Base-by-base conservation (phyloP, 1,139 yeast species). In the Martiniozyma asiatica region DNA sequence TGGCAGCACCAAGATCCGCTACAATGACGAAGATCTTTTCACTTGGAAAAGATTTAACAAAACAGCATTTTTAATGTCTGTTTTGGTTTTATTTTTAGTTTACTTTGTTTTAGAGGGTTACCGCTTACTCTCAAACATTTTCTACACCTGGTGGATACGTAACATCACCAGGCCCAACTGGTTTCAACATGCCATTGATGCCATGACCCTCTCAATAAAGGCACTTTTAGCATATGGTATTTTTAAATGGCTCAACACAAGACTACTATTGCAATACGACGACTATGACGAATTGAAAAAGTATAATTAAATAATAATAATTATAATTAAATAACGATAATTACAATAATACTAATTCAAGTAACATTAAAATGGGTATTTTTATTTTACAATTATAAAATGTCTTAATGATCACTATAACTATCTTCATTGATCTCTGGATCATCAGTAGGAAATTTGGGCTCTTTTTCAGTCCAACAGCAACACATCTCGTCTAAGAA, bases 401-500 rank as follows among this genome's bases (percentile, higher is more conserved):
- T n/a, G n/a, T n/a, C n/a, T n/a, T n/a, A n/a, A n/a, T n/a, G n/a
- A n/a, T n/a, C n/a, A n/a, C n/a, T n/a, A n/a, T n/a, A n/a, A n/a
- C n/a, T n/a, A n/a, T n/a, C n/a, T n/a, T n/a, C n/a, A n/a, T n/a
- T n/a, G n/a, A n/a, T n/a, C n/a, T n/a, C n/a, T n/a, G n/a, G n/a
- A n/a, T n/a, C n/a, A n/a, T n/a, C n/a, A n/a, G n/a, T n/a, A n/a
- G n/a, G n/a, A n/a, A n/a, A n/a, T n/a, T n/a, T n/a, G n/a, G n/a
- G n/a, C n/a, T n/a, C n/a, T n/a, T n/a, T n/a, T n/a, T n/a, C n/a
- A n/a, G 50, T 46, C 38, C 45, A 47, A 34, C 49, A 45, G 5
- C 49, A 31, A 4, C 53, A 52, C 25, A 48, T 24, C 16, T 38
- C 38, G 27, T 50, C 55, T 22, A 50, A 27, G 21, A 42, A 38